phyloP scores from a whole-genome alignment of 345 rosid species.

The Aurinia saxatilis region DNA sequence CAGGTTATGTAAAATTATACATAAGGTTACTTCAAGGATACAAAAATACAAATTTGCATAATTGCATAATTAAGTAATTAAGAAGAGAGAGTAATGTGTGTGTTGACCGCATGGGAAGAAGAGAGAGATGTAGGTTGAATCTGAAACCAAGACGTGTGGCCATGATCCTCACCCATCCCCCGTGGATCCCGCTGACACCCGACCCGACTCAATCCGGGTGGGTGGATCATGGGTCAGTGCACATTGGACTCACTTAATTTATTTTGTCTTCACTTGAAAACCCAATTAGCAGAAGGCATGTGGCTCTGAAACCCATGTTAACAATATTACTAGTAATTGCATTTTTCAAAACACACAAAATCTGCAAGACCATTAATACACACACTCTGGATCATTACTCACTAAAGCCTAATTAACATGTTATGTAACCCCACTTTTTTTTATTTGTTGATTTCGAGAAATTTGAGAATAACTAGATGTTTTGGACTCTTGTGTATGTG shows the following conservation, averaged over 20 bases:
- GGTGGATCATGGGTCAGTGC: constrained; percentile 2
- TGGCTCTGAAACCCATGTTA: constrained; percentile 32
- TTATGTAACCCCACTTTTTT: constrained; percentile 1
- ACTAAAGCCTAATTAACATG: constrained; percentile 28
- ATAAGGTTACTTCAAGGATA: neutral
- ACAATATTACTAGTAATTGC: neutral
- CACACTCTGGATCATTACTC: constrained; percentile 24
- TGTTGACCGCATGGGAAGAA: constrained; percentile 52
- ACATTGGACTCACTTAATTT: constrained; percentile 11
- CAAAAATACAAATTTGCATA: neutral
- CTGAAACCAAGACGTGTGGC: constrained; percentile 56
- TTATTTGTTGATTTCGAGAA: constrained; percentile 12
- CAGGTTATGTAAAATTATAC: neutral
- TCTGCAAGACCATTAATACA: constrained; percentile 24
- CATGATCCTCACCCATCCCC: constrained; percentile 33
- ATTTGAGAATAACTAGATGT: constrained; percentile 19
- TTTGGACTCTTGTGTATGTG: constrained; percentile 23
- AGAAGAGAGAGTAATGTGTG: constrained; percentile 13
- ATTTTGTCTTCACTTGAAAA: constrained; percentile 15
- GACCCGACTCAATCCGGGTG: constrained; percentile 4
- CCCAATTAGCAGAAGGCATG: constrained; percentile 19
- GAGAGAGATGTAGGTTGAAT: constrained; percentile 41
- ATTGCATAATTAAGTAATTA: neutral
- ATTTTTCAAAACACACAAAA: neutral
- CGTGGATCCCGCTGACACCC: constrained; percentile 4